These are phyloP conservation scores for Bacterosira constricta DNA, from an alignment of 108 stramenopile genomes.

Conservation along the genomic window DNA sequence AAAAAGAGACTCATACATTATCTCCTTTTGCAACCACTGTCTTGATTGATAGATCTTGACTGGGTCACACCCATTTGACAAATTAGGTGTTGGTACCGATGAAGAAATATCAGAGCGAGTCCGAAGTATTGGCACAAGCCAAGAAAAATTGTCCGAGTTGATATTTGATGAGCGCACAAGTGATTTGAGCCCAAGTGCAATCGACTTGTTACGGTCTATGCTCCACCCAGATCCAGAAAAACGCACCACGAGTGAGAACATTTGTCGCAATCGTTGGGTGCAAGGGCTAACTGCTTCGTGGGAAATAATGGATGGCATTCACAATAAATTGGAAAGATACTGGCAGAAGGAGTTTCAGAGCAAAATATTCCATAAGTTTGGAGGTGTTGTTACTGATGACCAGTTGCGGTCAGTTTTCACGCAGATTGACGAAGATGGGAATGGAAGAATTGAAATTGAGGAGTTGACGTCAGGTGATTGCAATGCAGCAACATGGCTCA, in stretches of 20 bases:
- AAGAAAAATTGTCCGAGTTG: not conserved
- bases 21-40: too few relatives aligned
- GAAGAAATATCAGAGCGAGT: constrained; percentile 18
- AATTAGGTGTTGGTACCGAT: not conserved
- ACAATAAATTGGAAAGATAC: constrained; percentile 15
- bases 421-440: constrained; percentile 6
- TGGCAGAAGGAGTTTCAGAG: constrained; percentile 34
- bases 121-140: constrained; percentile 10
- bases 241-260: constrained; percentile 14
- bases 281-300: constrained; percentile 23
- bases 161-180: constrained; percentile 18
- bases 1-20: too few relatives aligned
- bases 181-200: constrained; percentile 3
- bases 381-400: not conserved
- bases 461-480: constrained; percentile 7
- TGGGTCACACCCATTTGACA: constrained; percentile 37
- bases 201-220: constrained; percentile 12
- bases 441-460: constrained; percentile 11
- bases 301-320: constrained; percentile 1
- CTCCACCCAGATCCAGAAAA: constrained; percentile 30
- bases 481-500: not conserved
- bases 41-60: too few relatives aligned
- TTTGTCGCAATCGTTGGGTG: constrained; percentile 20
- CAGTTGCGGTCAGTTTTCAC: constrained; percentile 17
- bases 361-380: constrained; percentile 22